Evolutionary conservation across 257 asterid species (phyloP), one percentile per base, ranked within the genome.

Genomic region (Scutellaria barbata): DNA sequence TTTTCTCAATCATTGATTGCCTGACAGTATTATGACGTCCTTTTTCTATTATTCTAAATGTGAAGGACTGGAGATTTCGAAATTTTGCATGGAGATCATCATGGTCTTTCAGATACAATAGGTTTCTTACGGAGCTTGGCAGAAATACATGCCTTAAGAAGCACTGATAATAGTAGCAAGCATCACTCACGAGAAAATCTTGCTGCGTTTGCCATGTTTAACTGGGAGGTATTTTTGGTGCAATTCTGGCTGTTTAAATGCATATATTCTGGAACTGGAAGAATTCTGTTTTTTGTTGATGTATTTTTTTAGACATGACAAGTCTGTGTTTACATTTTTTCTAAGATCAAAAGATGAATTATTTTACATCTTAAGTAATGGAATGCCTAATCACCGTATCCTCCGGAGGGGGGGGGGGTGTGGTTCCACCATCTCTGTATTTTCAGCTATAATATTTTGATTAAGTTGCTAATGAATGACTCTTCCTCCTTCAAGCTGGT

Each of bases 61-160:
- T 72, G 65, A 68, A 88, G 96, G 82, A 79, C 66, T 70, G 85
- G 74, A 60, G 88, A 76, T 67, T 83, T 81, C 60, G 86, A 72
- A 63, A 84, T 88, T 74, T 79, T 86, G 76, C 92, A 86, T 70
- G 95, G 95, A 73, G 86, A 88, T 78, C 92, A 83, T 67, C 90
- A 76, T 33, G 85, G 85, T 13, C 92, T 88, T 64, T 46, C 88
- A 16, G 95, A 88, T 74, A 88, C 95, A 62, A 66, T 72, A 45
- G 71, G 84, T 73, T 88, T 88, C 83, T 75, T 88, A 69, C 83
- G 79, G 78, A 82, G 69, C 68, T 79, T 88, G 79, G 79, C 78
- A 57, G 87, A 84, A 64, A 57, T 88, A 62, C 82, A 69, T 55
- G 81, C 82, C 73, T 76, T 80, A 71, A 51, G 81, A 75, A 66